Conservation (phyloP, 192 early-diverging fungal genomes). For the Chytriomyces sp. region DNA sequence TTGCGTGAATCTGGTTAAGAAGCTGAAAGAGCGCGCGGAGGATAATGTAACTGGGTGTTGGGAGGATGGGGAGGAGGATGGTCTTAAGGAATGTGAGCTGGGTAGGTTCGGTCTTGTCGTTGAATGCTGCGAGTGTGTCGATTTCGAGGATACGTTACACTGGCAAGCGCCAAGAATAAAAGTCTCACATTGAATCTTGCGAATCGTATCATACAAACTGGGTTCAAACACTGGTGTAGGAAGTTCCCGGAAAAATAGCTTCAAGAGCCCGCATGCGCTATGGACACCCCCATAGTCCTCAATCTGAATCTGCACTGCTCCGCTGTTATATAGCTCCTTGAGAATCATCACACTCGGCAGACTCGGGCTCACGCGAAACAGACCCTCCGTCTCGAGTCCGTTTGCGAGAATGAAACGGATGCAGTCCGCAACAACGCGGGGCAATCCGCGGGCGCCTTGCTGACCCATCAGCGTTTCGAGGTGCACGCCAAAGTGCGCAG, state of each 20-base stretch:
- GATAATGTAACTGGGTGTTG: slow-evolving; percentile 20
- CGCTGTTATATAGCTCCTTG: slow-evolving; percentile 54
- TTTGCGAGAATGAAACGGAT: slow-evolving; percentile 68
- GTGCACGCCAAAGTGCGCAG: slow-evolving; percentile 68
- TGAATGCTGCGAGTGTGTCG: slow-evolving; percentile 37
- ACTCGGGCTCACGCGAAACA: slow-evolving; percentile 85
- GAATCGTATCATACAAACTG: slow-evolving; percentile 61
- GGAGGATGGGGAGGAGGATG: slow-evolving; percentile 40
- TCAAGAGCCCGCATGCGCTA: slow-evolving; percentile 77
- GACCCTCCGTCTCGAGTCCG: slow-evolving; percentile 76
- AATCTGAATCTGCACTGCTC: slow-evolving; percentile 26
- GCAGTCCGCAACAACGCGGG: slow-evolving; percentile 72
- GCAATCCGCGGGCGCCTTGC: slow-evolving; percentile 74
- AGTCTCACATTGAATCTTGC: slow-evolving; percentile 47
- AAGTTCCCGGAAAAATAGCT: slow-evolving; percentile 82
- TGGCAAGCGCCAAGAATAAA: background rate
- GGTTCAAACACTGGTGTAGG: slow-evolving; percentile 73
- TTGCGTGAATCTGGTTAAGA: slow-evolving; percentile 68
- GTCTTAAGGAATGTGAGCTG: slow-evolving; percentile 29
- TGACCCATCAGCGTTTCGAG: slow-evolving; percentile 76
- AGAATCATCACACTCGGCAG: slow-evolving; percentile 68
- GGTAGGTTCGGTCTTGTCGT: background rate
- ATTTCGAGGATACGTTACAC: background rate
- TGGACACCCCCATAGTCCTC: slow-evolving; percentile 65
- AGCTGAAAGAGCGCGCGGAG: slow-evolving; percentile 68